Base-by-base conservation (phyloP, 257 asterid species). In the Capsicum baccatum region DNA sequence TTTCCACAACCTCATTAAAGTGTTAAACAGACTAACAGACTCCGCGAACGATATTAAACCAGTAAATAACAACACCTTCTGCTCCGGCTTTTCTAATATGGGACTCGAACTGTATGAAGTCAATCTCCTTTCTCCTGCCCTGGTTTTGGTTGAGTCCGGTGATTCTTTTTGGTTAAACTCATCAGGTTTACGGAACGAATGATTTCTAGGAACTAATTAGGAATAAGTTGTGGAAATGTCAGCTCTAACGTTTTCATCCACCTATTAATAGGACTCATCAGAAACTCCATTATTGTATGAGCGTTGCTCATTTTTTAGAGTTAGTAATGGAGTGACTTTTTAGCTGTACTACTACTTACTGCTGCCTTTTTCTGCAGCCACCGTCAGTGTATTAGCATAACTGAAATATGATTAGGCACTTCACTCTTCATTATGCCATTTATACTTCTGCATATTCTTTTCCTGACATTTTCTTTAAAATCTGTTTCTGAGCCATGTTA, bases 401-500 rank as follows among this genome's bases (percentile, higher is more conserved):
- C 26, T 78, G 50, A 33, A 54, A 78, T 26, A 54, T 14, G 64
- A 54, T 26, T 78, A 55, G 6, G 78, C 14, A 66, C 21, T 50
- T 33, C 48, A 26, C 14, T 54, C 64, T 78, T 55, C 82, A 78
- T 78, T 78, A 54, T 78, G 64, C 64, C 54, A 64, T 57, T 15
- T 78, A 14, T 78, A 78, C 33, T 78, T 78, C 82, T 78, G 13
- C 12, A 14, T 76, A 76, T 76, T 26, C 33, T 78, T 55, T 69
- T 33, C 33, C 50, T 78, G 81, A 52, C 52, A 4, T 21, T 52
- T 8, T 78, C 42, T 78, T 9, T 26, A 54, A 8, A 55, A 26
- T 54, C 50, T 78, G 47, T 54, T 78, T 33, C 48, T 78, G 63
- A 54, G 50, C 57, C 67, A 47, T 88, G 33, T 39, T 90, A n/a